Evolutionary conservation across 768 basidiomycete species (phyloP), one percentile per base, ranked within the genome.

Genomic region (Tulasnella sp.): DNA sequence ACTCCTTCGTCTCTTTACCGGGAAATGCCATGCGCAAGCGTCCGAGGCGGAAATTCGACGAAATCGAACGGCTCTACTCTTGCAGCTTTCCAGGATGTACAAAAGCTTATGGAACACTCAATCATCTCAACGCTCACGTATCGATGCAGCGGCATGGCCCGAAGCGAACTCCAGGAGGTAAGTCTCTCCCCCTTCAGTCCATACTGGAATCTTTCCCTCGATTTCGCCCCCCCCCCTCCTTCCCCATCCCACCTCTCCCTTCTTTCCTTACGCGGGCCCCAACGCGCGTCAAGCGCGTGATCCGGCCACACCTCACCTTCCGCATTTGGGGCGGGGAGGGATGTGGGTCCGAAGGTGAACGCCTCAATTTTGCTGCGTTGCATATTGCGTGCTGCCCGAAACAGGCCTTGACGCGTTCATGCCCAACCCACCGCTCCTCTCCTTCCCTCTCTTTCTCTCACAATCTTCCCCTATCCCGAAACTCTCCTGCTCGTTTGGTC

Each of bases 91-190:
- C 84, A 36, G 85, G 83, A 31, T 90, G 89, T 83, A 88, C 90
- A 78, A 97, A 97, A 86, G 89, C 94, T 38, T 98, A 97, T 83
- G 96, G 96, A 40, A 98, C 96, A 5, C 88, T 98, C 74, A 98
- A 99, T 84, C 97, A 99, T 85, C 88, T 99, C 80, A 99, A 99
- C 84, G 96, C 96, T 40, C 97, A 99, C 85, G 95, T 98, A 79
- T 93, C 92, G n/a, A 98, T 98, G 94, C 97, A 98, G 85, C 94
- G 94, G 85, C 97, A 99, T 84, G 97, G 97, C 62, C 78, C 88
- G 21, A 98, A 97, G 86, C 90, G 97, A 78, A 93, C 91, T 84
- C 97, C 97, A 18, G 90, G 90, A 78, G 97, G 97, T 97, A 83
- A 86, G 93, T 34, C 48, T 52, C 58, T 39, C 80, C 19, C 27